phyloP scores from a whole-genome alignment of 768 basidiomycete genomes.

The Gyrodon lividus region DNA sequence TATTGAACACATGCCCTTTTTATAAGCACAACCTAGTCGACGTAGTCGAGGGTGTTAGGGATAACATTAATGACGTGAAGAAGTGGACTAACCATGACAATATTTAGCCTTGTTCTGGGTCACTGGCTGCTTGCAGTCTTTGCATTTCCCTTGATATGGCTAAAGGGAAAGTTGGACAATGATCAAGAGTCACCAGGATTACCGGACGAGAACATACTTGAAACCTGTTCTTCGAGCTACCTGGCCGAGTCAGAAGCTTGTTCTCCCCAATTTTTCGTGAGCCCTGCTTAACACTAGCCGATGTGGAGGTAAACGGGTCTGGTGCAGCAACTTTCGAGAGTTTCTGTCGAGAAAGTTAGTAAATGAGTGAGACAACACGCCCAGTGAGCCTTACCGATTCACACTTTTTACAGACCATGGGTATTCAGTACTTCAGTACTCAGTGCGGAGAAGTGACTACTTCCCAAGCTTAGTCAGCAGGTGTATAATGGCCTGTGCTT shows the following conservation, averaged over 20 bases:
- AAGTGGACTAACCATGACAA: slow-evolving; percentile 66
- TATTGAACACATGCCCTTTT: slow-evolving; percentile 83
- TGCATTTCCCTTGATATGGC: slow-evolving; percentile 87
- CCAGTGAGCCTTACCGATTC: slow-evolving; percentile 52
- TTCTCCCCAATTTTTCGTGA: slow-evolving; percentile 82
- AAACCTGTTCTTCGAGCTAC: slow-evolving; percentile 73
- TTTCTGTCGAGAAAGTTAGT: slow-evolving; percentile 53
- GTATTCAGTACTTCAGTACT: slow-evolving; percentile 4
- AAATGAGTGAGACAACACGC: slow-evolving; percentile 3
- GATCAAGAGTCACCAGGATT: slow-evolving; percentile 1
- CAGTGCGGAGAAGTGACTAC: not conserved
- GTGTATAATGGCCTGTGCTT: too few relatives aligned
- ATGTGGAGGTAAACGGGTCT: slow-evolving; percentile 79
- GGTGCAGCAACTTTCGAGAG: slow-evolving; percentile 87
- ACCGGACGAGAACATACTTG: slow-evolving; percentile 48
- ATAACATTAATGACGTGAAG: slow-evolving; percentile 4
- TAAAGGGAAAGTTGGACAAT: slow-evolving; percentile 26
- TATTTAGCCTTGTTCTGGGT: slow-evolving; percentile 89
- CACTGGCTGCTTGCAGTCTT: slow-evolving; percentile 79
- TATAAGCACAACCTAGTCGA: slow-evolving; percentile 75
- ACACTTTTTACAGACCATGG: slow-evolving; percentile 89
- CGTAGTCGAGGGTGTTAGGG: slow-evolving; percentile 41
- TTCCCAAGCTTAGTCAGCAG: slow-evolving; percentile 19
- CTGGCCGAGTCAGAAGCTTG: slow-evolving; percentile 71
- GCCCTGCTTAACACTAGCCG: slow-evolving; percentile 74